Conservation (phyloP, 768 basidiomycete species). For the Rhizopogon rudus region DNA sequence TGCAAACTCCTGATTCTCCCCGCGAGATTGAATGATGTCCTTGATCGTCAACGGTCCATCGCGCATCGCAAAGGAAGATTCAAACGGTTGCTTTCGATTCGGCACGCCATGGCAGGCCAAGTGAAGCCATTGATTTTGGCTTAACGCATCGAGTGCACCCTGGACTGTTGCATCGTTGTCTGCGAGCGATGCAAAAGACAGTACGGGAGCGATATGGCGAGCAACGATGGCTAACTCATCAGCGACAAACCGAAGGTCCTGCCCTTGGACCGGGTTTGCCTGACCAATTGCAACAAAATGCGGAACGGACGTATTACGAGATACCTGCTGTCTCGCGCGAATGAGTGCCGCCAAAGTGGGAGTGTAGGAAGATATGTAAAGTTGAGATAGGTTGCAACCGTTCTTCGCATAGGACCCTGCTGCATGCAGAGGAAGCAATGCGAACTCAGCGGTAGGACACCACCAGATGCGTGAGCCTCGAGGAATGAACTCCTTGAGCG, state of each 20-base stretch:
- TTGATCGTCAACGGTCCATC: not conserved
- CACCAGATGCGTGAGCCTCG: constrained; percentile 6
- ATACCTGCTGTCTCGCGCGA: constrained; percentile 1
- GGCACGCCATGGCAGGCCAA: constrained; percentile 15
- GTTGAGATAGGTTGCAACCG: not conserved
- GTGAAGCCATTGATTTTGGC: constrained; percentile 9
- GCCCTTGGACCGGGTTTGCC: not conserved
- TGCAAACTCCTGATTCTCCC: constrained; percentile 1
- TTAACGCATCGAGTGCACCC: not conserved
- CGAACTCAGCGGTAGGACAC: constrained; percentile 5
- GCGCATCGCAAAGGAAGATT: constrained; percentile 2
- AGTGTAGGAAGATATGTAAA: constrained; percentile 9
- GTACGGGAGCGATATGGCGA: not conserved
- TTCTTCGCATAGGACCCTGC: not conserved
- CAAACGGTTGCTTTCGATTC: constrained; percentile 7
- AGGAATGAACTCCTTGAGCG: not conserved
- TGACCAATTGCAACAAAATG: constrained; percentile 4
- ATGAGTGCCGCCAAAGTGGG: constrained; percentile 5
- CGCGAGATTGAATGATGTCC: not conserved
- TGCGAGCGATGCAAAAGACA: not conserved
- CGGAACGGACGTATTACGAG: no score
- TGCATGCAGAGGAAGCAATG: constrained; percentile 8
- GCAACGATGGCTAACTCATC: no score
- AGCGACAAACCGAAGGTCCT: no score
- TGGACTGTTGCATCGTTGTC: not conserved